Conservation (phyloP, 192 early-diverging fungal species). For the Backusella psychrophila region DNA sequence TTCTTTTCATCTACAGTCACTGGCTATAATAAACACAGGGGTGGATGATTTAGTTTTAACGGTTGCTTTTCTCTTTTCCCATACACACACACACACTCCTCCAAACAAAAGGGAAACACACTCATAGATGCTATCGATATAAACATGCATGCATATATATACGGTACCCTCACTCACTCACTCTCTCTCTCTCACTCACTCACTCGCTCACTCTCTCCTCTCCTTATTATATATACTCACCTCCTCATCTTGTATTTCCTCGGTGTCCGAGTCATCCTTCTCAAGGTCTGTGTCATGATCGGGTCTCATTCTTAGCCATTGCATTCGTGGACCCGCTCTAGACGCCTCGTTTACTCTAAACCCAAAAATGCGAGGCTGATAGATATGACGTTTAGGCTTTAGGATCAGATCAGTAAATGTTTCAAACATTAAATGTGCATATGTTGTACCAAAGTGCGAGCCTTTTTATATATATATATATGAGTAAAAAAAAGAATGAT, state of each 20-base stretch:
- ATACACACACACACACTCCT: neutral
- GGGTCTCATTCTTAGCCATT: slow-evolving; percentile 78
- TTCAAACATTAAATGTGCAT: slow-evolving; percentile 88
- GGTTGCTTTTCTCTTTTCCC: neutral
- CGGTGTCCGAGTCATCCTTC: slow-evolving; percentile 7
- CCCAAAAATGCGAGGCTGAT: slow-evolving; percentile 88
- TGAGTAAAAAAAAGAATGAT: neutral
- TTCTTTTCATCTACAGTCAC: slow-evolving; percentile 7
- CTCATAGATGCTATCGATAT: neutral
- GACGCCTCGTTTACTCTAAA: slow-evolving; percentile 83
- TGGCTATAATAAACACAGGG: neutral
- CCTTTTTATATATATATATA: slow-evolving; percentile 42
- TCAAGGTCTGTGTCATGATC: slow-evolving; percentile 10
- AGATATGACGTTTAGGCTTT: slow-evolving; percentile 56
- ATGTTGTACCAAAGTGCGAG: slow-evolving; percentile 96
- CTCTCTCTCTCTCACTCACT: neutral
- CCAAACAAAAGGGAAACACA: neutral
- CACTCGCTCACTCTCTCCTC: neutral
- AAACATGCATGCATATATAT: neutral
- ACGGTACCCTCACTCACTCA: neutral
- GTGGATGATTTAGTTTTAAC: neutral
- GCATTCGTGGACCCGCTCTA: slow-evolving; percentile 80
- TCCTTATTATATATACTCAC: neutral
- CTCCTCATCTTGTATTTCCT: neutral
- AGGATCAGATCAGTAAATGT: slow-evolving; percentile 82